Evolutionary conservation across 2,329 filamentous ascomycete genomes (phyloP), one percentile per base, ranked within the genome.

Genomic region (Diaporthe citri): DNA sequence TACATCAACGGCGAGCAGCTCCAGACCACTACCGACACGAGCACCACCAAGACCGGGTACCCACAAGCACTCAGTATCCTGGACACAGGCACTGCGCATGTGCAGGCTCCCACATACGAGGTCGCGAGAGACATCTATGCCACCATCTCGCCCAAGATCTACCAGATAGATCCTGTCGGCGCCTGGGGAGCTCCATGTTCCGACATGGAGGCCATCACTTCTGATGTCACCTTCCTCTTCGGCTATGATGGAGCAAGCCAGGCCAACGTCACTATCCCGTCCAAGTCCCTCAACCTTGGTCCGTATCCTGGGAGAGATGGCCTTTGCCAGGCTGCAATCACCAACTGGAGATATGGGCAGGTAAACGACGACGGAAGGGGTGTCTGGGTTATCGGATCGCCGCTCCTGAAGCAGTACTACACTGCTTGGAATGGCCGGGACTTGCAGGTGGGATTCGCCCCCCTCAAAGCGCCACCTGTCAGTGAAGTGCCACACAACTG

Each of bases 321-420:
- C 7, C 78, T 80, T 52, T 83, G 82, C 75, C 82, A 83, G 74
- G 79, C 77, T 1, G 78, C 81, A 4, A 80, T 83, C 28, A 78
- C 77, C 52, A 75, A 75, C 75, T 77, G 76, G 5, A 20, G 20
- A 2, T 59, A 66, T 2, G 48, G 77, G 28, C 67, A 67, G 15
- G 31, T 78, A 1, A 76, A 76, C 43, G 57, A 72, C 1, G 75
- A 77, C 1, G 64, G 75, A 2, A 77, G 76, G 1, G 71, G 76
- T 1, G 59, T 80, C 4, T 83, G 82, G 81, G 73, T 82, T 7
- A 56, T 83, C 8, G 82, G 82, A 3, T 81, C 80, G 2, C 82
- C 82, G 6, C 76, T 83, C 4, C 73, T 83, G 64, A 83, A 83
- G 78, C 71, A 78, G 3, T 82, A 82, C 71, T 82, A 83, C 67